Conservation (phyloP, 2,329 filamentous ascomycete species). For the Venturia carpophila region DNA sequence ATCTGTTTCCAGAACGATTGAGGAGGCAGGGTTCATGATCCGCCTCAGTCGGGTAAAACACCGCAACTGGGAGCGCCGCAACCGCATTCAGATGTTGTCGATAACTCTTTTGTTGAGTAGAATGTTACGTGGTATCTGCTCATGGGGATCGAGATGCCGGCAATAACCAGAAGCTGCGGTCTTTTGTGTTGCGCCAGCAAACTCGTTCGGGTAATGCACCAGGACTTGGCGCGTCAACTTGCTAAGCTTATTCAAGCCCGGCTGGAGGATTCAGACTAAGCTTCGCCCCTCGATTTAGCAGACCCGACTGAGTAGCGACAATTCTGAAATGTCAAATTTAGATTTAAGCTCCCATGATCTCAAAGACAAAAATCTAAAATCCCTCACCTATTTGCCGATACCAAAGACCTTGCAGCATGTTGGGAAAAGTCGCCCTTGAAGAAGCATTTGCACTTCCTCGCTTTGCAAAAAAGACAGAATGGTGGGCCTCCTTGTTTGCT, state of each 20-base stretch:
- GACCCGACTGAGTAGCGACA: too few relatives aligned
- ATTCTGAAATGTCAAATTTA: too few relatives aligned
- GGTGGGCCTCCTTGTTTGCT: conserved; percentile 55
- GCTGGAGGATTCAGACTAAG: too few relatives aligned
- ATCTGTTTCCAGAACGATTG: neutral
- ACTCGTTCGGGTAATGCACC: too few relatives aligned
- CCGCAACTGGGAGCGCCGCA: neutral
- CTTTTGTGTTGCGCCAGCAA: too few relatives aligned
- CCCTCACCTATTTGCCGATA: neutral
- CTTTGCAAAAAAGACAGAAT: conserved; percentile 50
- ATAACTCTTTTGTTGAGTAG: neutral
- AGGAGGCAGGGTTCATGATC: neutral
- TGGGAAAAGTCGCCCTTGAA: conserved; percentile 55
- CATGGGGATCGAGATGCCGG: too few relatives aligned
- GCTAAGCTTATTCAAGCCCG: too few relatives aligned
- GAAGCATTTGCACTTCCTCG: conserved; percentile 55
- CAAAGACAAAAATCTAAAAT: neutral
- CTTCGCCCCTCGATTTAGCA: too few relatives aligned
- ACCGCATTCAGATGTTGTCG: neutral
- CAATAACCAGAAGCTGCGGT: too few relatives aligned
- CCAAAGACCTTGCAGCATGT: conserved; percentile 33
- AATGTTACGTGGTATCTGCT: too few relatives aligned
- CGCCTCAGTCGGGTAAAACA: neutral
- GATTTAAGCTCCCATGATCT: too few relatives aligned
- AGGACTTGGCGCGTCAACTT: too few relatives aligned